These are phyloP conservation scores for Rhododendron vialii DNA, from an alignment of 148 eudicot genomes.

Conservation along the genomic window DNA sequence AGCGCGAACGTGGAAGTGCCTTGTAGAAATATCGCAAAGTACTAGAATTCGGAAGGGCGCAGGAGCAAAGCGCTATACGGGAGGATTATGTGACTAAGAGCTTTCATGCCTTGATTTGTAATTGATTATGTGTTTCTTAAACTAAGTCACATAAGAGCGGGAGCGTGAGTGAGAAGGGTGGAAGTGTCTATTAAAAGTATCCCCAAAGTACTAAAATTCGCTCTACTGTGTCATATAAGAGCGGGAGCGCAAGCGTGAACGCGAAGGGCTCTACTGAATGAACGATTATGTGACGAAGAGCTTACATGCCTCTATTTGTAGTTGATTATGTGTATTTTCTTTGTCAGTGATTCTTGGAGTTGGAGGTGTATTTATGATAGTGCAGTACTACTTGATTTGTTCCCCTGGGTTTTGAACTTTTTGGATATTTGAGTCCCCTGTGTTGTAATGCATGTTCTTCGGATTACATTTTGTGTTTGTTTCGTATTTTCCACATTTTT, in stretches of 20 bases:
- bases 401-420: background rate
- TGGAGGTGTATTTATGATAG: background rate
- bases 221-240: background rate
- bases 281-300: background rate
- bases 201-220: background rate
- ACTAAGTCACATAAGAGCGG: background rate
- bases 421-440: background rate
- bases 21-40: background rate
- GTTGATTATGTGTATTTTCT: background rate
- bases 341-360: background rate
- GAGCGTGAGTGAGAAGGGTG: background rate
- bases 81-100: background rate
- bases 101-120: background rate
- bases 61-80: background rate
- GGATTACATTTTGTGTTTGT: background rate
- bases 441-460: background rate
- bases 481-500: background rate
- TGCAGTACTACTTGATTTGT: background rate
- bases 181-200: background rate
- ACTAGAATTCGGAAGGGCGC: background rate
- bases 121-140: background rate
- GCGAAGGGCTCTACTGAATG: background rate
- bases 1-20: background rate
- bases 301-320: background rate
- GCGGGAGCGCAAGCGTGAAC: background rate